Base-by-base conservation (phyloP, 176 grass and related monocot genomes). In the Thalia dealbata region DNA sequence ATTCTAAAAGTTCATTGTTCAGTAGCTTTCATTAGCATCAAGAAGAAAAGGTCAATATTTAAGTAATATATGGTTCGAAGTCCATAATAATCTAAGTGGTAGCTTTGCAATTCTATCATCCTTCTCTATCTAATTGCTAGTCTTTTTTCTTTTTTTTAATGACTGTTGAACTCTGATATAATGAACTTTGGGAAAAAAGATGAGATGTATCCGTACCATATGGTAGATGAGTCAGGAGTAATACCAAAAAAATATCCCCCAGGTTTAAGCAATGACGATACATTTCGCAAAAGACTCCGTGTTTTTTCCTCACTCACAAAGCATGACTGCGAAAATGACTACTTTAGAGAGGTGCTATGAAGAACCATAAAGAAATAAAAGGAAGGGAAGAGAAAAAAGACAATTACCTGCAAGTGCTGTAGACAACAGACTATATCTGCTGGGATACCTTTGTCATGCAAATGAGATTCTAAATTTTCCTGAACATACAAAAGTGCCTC, bases 151-250 rank as follows among this genome's bases (percentile, higher is more conserved):
- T 32, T 38, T 22, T 68, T 68, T 11, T 16, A 1, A 68, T 15
- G 10, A 68, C 21, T 68, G 10, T 46, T 23, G 5, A 44, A 26
- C 15, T 75, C 12, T 24, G 25, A 61, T 14, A 61, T 35, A 61
- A 74, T 24, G 38, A 41, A 71, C 14, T 71, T 32, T 52, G 66
- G 16, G 77, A 65, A 18, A 61, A 52, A 78, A 77, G 68, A 28
- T 30, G 63, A 60, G 51, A 74, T 61, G 16, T 83, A 66, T 16
- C 11, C 14, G 9, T 83, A 96, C 89, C 87, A 97, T 84, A 97
- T 84, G 52, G 85, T 97, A 77, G 95, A 97, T 77, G 95, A 92
- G 80, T 97, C 81, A 74, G 90, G 85, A 84, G 78, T 82, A 42
- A 92, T 81, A 68, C 90, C 95, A 27, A 88, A 81, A 70, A 97